These are phyloP conservation scores for Annulohypoxylon nitens DNA, from an alignment of 495 filamentous ascomycete genomes.

Conservation along the genomic window DNA sequence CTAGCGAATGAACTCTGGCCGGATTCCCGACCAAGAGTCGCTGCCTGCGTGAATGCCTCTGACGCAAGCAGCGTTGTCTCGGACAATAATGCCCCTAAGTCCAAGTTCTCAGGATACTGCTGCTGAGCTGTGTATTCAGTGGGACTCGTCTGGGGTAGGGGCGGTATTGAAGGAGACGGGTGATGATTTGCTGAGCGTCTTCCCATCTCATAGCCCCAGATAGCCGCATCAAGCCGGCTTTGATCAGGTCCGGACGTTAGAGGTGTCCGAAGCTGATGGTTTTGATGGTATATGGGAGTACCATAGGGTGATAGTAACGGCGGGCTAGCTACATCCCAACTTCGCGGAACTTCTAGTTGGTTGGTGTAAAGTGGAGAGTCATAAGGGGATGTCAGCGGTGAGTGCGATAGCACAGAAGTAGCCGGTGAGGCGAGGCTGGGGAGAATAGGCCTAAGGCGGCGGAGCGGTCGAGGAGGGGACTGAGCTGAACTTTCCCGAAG, in stretches of 20 bases:
- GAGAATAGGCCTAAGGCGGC: background rate
- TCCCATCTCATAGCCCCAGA: conserved; percentile 9
- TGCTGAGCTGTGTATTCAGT: background rate
- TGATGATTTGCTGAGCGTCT: background rate
- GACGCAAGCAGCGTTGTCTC: too few species aligned
- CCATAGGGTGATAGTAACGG: background rate
- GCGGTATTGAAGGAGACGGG: background rate
- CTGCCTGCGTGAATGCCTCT: background rate
- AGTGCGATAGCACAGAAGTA: background rate
- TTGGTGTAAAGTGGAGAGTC: background rate
- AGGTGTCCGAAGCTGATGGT: too few species aligned
- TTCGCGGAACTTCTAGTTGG: background rate
- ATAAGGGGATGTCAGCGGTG: background rate
- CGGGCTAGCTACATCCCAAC: background rate
- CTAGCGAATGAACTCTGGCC: background rate
- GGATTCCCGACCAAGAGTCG: background rate
- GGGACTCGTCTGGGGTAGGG: background rate
- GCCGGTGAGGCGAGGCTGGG: background rate
- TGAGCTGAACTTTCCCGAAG: too few species aligned
- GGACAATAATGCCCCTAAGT: background rate
- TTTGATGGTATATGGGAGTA: too few species aligned
- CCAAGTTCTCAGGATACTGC: background rate
- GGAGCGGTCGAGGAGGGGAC: too few species aligned
- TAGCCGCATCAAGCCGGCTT: too few species aligned
- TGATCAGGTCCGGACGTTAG: background rate